Percentiles rank a stretch among this genome's conserved stretches.
phyloP scores from a whole-genome alignment of 345 rosid genomes.

The Dimocarpus longan region DNA sequence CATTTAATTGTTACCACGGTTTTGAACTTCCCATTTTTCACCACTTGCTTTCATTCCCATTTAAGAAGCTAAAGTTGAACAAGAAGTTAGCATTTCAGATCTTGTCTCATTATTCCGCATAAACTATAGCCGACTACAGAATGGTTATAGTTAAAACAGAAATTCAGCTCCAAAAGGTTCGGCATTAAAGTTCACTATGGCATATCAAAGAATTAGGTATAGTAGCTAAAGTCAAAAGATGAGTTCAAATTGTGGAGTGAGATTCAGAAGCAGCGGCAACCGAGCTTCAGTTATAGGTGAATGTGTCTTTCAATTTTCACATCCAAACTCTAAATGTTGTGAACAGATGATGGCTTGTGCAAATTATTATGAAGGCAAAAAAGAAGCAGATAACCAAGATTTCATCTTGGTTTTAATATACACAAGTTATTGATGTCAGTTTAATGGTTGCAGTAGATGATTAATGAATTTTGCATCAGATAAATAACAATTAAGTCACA shows the following conservation, averaged over 20 bases:
- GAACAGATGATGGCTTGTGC: neutral
- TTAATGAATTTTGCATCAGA: neutral
- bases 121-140: neutral
- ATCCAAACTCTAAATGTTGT: neutral
- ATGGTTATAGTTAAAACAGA: neutral
- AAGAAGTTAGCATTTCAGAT: neutral
- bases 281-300: neutral
- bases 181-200: neutral
- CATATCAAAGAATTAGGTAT: neutral
- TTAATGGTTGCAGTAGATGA: neutral
- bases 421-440: neutral
- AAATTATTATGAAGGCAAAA: neutral
- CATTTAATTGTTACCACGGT: neutral
- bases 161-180: neutral
- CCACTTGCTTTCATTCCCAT: neutral
- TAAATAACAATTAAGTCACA: slow-evolving; percentile 1
- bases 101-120: neutral
- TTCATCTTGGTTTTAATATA: neutral
- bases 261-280: neutral
- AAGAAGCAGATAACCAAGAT: neutral
- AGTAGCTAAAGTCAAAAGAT: neutral
- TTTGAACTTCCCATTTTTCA: neutral
- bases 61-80: neutral
- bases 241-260: neutral
- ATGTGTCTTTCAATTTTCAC: neutral